Evolutionary conservation across 345 rosid genomes (phyloP), one percentile per base, ranked within the genome.

Genomic region (Eucalyptus sideroxylon): DNA sequence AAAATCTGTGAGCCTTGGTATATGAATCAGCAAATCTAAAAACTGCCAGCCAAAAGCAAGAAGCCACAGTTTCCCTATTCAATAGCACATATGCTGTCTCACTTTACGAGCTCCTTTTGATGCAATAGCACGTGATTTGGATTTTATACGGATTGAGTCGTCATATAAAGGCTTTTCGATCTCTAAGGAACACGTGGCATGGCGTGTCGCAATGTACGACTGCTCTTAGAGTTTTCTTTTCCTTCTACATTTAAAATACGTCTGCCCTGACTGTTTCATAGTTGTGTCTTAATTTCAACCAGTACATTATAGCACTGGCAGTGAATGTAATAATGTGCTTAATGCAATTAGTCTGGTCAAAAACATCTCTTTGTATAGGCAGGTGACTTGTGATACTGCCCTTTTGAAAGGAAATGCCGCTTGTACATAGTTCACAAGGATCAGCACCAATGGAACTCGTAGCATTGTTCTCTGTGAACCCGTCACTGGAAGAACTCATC

Each of bases 401-500:
- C 89, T 91, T 50, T 85, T 87, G 81, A 95, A 93, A 90, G 99
- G 99, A 85, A 98, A 97, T 95, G 91, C 95, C 90, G 96, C 99
- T 11, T 93, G 95, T 92, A 96, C 99, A n/a, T 95, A 95, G 93
- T 96, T 98, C 93, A 93, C 96, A 60, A 94, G 98, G 92, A 96
- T 96, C 82, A 92, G 93, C 86, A 95, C 99, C 55, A 90, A 97
- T 90, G 97, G 99, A 88, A 92, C 93, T 90, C 94, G 95, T 89
- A 98, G 99, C 94, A 93, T 96, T 85, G 98, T 96, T 89, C 94
- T 93, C 91, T 98, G 99, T 88, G 94, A 96, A 93, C 99, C 99
- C 69, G 91, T 97, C 90, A 98, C 99, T 62, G 99, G 99, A 88
- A 94, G 98, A 91, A 98, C 99, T 55, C 99, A 98, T 96, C 99